Evolutionary conservation across 805 yeast species (phyloP).

Genomic region (Spathaspora passalidarum): DNA sequence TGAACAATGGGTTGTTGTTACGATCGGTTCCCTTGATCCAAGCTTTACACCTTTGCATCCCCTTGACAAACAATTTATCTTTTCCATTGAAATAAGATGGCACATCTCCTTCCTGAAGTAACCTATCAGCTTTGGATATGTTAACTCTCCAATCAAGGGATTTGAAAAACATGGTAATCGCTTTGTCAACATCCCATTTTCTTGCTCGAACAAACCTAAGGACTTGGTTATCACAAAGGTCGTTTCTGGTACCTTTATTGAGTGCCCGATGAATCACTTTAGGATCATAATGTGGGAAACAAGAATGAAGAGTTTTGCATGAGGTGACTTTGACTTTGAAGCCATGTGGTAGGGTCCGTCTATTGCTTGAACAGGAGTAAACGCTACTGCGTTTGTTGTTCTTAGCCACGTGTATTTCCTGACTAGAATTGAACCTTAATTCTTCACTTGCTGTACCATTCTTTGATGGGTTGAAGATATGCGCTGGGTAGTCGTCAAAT

Average conservation of each 20-base stretch:
- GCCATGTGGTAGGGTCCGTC: too few relatives aligned
- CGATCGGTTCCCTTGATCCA: conserved; percentile 71
- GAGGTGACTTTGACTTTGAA: too few relatives aligned
- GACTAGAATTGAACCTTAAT: too few relatives aligned
- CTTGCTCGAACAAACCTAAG: conserved; percentile 83
- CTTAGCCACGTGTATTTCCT: too few relatives aligned
- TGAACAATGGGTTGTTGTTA: conserved; percentile 73
- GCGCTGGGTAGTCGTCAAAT: conserved; percentile 7
- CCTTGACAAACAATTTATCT: conserved; percentile 47
- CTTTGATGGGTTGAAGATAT: not conserved
- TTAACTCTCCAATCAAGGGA: conserved; percentile 78
- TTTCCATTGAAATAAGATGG: conserved; percentile 44
- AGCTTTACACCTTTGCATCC: conserved; percentile 67
- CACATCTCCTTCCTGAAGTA: conserved; percentile 72
- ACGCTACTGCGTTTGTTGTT: too few relatives aligned
- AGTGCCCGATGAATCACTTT: conserved; percentile 52
- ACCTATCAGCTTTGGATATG: conserved; percentile 56
- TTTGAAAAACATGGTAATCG: conserved; percentile 67
- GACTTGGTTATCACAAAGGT: conserved; percentile 74
- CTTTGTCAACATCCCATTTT: conserved; percentile 72
- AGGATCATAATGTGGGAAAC: conserved; percentile 52
- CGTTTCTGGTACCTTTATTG: conserved; percentile 46
- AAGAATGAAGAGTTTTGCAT: conserved; percentile 15
- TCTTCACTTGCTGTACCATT: too few relatives aligned
- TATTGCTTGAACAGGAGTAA: too few relatives aligned